Evolutionary conservation across 2,329 filamentous ascomycete genomes (phyloP).

Genomic region (Purpureocillium lavendulum): DNA sequence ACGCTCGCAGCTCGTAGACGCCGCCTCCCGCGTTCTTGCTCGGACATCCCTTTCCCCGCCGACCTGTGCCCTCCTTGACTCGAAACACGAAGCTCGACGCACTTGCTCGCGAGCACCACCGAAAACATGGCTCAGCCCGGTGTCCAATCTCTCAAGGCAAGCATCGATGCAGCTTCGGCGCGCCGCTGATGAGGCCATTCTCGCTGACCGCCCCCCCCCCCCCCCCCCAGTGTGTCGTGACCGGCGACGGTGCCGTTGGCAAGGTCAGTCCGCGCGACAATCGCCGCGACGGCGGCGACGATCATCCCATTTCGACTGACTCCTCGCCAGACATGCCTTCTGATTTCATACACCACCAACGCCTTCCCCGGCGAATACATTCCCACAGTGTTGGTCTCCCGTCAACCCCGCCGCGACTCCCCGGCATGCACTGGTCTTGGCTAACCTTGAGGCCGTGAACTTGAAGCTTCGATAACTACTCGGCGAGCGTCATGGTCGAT

Average conservation of each 20-base stretch:
- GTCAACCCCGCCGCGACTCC: conserved; percentile 1
- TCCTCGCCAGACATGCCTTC: conserved; percentile 74
- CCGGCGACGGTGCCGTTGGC: conserved; percentile 97
- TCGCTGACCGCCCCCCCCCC: conserved; percentile 14
- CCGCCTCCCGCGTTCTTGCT: too few species aligned
- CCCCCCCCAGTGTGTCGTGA: conserved; percentile 78
- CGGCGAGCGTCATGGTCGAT: conserved; percentile 97
- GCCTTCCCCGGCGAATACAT: conserved; percentile 99
- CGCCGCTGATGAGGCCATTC: too few species aligned
- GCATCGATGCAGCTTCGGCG: background rate
- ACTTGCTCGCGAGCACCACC: background rate
- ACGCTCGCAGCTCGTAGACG: too few species aligned
- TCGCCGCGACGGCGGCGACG: conserved; percentile 4
- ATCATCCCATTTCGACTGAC: conserved; percentile 1
- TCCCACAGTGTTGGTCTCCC: conserved; percentile 76
- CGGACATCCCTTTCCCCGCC: background rate
- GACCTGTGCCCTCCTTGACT: background rate
- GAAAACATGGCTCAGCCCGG: conserved; percentile 65
- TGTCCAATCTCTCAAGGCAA: conserved; percentile 83
- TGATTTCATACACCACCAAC: conserved; percentile 99
- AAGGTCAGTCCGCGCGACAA: too few species aligned
- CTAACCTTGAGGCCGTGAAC: conserved; percentile 3
- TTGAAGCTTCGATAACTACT: conserved; percentile 93
- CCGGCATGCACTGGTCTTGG: conserved; percentile 1
- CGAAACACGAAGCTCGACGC: background rate